A percentile compares a stretch with the other conserved stretches of the same genome.
phyloP scores from a whole-genome alignment of 768 basidiomycete genomes.

The Wakefieldia striispora region DNA sequence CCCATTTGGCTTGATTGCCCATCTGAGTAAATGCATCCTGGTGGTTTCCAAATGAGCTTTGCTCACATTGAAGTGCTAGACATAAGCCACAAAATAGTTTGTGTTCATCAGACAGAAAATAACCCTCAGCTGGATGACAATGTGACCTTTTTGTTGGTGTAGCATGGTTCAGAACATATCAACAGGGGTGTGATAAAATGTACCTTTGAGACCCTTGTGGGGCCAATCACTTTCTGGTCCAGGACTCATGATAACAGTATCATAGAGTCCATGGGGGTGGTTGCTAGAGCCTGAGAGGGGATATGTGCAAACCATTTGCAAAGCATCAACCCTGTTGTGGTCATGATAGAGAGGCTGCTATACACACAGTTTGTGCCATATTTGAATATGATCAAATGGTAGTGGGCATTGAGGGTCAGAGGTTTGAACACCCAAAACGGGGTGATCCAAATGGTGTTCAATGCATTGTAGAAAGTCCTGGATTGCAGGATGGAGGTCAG shows the following conservation, averaged over 20 bases:
- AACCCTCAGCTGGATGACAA: not conserved
- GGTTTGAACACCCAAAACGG: no score
- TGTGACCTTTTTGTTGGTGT: not conserved
- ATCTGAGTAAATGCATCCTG: not conserved
- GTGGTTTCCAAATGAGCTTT: no score
- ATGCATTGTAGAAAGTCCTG: not conserved
- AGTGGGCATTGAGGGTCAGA: no score
- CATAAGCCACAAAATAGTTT: not conserved
- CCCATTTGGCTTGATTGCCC: not conserved
- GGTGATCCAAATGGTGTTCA: no score
- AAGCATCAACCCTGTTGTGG: no score
- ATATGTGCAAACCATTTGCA: no score
- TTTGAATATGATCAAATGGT: no score
- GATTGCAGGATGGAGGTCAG: constrained; percentile 1
- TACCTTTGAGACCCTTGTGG: not conserved
- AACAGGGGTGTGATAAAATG: not conserved
- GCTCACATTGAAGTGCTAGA: not conserved
- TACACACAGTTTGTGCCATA: no score
- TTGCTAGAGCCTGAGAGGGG: no score
- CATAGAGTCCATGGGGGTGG: not conserved
- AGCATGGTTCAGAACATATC: not conserved
- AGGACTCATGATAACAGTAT: not conserved
- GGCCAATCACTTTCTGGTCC: not conserved
- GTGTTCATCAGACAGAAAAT: not conserved
- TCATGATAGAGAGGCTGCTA: no score